Base-by-base conservation (phyloP, 768 basidiomycete species). In the Arthromyces matolae region DNA sequence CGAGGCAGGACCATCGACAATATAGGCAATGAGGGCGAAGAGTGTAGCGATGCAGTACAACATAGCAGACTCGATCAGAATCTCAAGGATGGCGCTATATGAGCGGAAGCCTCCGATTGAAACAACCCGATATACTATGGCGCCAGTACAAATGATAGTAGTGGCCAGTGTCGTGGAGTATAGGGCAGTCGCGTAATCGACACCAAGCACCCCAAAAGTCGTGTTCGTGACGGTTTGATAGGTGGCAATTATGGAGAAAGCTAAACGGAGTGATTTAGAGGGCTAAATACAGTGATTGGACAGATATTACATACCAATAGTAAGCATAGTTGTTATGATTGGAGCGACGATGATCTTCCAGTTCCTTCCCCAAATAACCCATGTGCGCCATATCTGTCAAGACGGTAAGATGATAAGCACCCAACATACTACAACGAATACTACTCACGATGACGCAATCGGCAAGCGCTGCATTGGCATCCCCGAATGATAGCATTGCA, bases 311-410 rank as follows among this genome's bases (percentile, higher is more conserved):
- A 0, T 9, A 52, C 50, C 47, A 31, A 43, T 38, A 1, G 54
- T 55, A 8, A 52, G 36, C 16, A 55, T 2, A 12, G 50, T 52
- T 12, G 32, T 49, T 28, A 52, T 35, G 3, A 52, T 31, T 1
- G 54, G 54, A 5, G 52, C 14, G 13, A 46, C 47, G 6, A 32
- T 49, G 12, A 55, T 42, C 22, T 20, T 36, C 51, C 47, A 50
- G 10, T 39, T 27, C 34, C 41, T 49, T 20, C 54, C 32, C 54
- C 54, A 55, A 6, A 55, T 46, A 14, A 55, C 51, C 50, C 50
- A 52, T 27, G 47, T 46, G 20, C 50, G 50, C 54, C 54, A 55
- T 13, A 55, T 55, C 54, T 52, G 41, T n/a, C 13, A n/a, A 9
- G 3, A 5, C 20, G 8, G 22, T 25, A 5, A 29, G 16, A 9